Evolutionary conservation across 169 alveolate genomes (phyloP).

Genomic region (Plasmodium billcollinsi): DNA sequence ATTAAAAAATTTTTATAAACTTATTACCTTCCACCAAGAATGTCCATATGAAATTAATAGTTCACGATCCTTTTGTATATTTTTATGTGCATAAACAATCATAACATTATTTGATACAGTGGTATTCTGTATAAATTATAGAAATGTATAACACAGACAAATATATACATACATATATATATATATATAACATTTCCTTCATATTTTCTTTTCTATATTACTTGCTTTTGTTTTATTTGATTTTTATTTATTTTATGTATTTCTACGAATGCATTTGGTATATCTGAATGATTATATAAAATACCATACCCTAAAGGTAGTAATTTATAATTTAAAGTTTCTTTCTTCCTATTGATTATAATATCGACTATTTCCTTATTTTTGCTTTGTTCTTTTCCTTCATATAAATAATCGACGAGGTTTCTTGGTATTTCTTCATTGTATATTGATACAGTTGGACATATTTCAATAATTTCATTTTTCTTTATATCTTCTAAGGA

Average conservation of each 20-base stretch:
- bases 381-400: slow-evolving; percentile 7
- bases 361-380: slow-evolving; percentile 30
- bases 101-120: slow-evolving; percentile 31
- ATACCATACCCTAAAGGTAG: slow-evolving; percentile 68
- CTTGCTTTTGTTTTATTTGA: neutral
- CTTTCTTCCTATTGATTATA: neutral
- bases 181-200: neutral
- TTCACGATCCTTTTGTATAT: slow-evolving; percentile 38
- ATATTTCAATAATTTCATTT: slow-evolving; percentile 65
- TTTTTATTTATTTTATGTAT: slow-evolving; percentile 23
- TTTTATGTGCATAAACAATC: slow-evolving; percentile 31
- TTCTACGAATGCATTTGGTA: slow-evolving; percentile 64
- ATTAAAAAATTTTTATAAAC: neutral
- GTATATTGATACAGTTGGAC: slow-evolving; percentile 40
- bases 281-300: slow-evolving; percentile 57
- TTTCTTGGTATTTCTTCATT: slow-evolving; percentile 58
- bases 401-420: slow-evolving; percentile 42
- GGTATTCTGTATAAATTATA: slow-evolving; percentile 19
- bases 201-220: no score
- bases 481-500: slow-evolving; percentile 24
- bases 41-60: slow-evolving; percentile 63
- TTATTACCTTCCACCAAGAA: slow-evolving; percentile 69
- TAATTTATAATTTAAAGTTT: slow-evolving; percentile 27
- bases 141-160: neutral
- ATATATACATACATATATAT: neutral